phyloP scores from a whole-genome alignment of 371 early-diverging fungal species.

The Mortierella sp. region DNA sequence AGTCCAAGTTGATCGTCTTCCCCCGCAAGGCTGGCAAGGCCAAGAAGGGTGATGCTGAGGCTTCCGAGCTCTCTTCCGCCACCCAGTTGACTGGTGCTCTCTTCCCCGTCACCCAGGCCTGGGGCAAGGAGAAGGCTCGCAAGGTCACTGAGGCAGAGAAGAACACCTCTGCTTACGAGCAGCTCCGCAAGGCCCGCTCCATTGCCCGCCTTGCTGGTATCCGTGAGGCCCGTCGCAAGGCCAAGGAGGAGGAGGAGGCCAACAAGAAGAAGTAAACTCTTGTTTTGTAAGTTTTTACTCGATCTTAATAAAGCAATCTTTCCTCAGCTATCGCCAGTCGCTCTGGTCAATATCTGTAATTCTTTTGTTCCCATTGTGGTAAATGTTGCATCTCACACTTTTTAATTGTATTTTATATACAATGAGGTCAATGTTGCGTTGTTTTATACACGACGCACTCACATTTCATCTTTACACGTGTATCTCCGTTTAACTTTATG shows the following conservation, averaged over 20 bases:
- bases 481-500: no score
- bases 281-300: constrained; percentile 38
- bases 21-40: constrained; percentile 86
- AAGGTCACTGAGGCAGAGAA: constrained; percentile 90
- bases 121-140: constrained; percentile 81
- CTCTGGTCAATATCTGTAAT: constrained; percentile 18
- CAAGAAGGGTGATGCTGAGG: constrained; percentile 84
- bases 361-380: not conserved
- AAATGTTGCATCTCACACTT: no score
- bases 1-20: constrained; percentile 67
- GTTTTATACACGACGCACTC: no score
- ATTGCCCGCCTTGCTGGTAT: constrained; percentile 86
- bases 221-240: constrained; percentile 85
- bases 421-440: no score
- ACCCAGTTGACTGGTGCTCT: constrained; percentile 81
- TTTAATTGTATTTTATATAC: no score
- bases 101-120: constrained; percentile 81
- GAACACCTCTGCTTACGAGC: constrained; percentile 82
- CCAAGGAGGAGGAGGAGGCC: constrained; percentile 89
- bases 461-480: no score
- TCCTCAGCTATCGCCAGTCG: constrained; percentile 20
- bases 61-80: constrained; percentile 76
- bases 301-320: constrained; percentile 23
- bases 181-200: constrained; percentile 92
- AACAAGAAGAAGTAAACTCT: constrained; percentile 79